Conservation (phyloP, 2,329 filamentous ascomycete species). For the Dothiorella sarmentorum region DNA sequence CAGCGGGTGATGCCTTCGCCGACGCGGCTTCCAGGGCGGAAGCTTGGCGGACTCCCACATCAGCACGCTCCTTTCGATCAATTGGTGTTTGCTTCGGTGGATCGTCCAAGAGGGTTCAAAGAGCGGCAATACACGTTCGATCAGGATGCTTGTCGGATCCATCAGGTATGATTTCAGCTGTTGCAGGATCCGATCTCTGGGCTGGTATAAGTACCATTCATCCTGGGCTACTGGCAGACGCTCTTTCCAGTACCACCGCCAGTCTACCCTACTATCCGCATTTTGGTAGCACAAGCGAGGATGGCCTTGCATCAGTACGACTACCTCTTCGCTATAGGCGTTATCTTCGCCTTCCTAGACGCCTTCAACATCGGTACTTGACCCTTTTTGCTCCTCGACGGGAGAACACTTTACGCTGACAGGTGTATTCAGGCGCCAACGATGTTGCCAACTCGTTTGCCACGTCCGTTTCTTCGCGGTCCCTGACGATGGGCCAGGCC, state of each 20-base stretch:
- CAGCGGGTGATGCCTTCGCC: slow-evolving; percentile 6
- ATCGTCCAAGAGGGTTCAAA: neutral
- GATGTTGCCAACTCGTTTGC: slow-evolving; percentile 51
- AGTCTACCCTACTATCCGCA: no score
- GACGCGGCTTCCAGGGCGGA: neutral
- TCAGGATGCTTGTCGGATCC: neutral
- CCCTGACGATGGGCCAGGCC: slow-evolving; percentile 46
- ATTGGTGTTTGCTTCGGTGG: neutral
- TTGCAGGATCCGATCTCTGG: neutral
- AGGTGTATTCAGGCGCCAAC: slow-evolving; percentile 41
- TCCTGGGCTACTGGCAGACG: neutral
- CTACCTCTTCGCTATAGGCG: slow-evolving; percentile 63
- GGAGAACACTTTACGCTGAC: slow-evolving; percentile 1
- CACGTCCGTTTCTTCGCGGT: slow-evolving; percentile 47
- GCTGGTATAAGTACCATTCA: neutral
- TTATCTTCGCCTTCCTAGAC: slow-evolving; percentile 63
- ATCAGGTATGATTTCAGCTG: neutral
- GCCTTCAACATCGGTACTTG: slow-evolving; percentile 60
- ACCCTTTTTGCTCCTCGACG: neutral
- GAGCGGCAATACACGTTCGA: neutral
- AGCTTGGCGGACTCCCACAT: neutral
- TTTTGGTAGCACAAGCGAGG: slow-evolving; percentile 6
- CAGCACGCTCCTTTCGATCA: neutral
- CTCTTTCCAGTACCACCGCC: neutral
- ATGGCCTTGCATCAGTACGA: slow-evolving; percentile 53